phyloP scores from a whole-genome alignment of 164 flowering plant genomes.

The Nymphaea colorata region DNA sequence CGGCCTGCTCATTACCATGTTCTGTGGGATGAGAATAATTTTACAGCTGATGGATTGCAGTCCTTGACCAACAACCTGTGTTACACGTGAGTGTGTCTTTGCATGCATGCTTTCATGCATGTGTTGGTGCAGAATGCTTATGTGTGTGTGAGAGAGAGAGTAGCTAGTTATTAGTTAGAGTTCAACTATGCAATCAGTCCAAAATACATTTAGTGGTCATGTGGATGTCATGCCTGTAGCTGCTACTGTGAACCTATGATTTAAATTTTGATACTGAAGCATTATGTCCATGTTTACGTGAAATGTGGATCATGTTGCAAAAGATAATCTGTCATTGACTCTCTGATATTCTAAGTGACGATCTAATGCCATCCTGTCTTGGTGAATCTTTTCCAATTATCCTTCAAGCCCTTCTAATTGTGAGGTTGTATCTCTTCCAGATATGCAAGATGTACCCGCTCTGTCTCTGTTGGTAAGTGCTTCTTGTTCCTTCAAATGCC shows the following conservation, averaged over 20 bases:
- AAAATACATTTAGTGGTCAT: no score
- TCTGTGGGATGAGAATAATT: slow-evolving; percentile 43
- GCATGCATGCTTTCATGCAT: neutral
- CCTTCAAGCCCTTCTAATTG: neutral
- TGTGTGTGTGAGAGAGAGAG: neutral
- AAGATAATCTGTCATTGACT: no score
- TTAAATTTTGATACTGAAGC: no score
- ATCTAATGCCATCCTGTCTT: no score
- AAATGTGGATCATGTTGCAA: no score
- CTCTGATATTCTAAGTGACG: no score
- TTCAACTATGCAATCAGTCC: no score
- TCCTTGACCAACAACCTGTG: slow-evolving; percentile 38
- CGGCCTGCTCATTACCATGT: slow-evolving; percentile 60
- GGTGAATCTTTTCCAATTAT: no score
- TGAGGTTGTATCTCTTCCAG: slow-evolving; percentile 35
- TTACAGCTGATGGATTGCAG: slow-evolving; percentile 41
- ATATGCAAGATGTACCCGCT: slow-evolving; percentile 89
- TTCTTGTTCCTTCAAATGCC: neutral
- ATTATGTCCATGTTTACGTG: no score
- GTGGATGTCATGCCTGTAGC: no score
- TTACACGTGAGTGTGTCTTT: slow-evolving; percentile 31
- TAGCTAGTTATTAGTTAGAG: no score
- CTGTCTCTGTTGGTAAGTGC: slow-evolving; percentile 83
- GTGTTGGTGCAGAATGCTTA: neutral
- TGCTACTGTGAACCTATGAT: no score